Percentiles rank a stretch among this genome's conserved stretches.
Conservation (phyloP, 495 filamentous ascomycete genomes). For the Penicillium herquei region DNA sequence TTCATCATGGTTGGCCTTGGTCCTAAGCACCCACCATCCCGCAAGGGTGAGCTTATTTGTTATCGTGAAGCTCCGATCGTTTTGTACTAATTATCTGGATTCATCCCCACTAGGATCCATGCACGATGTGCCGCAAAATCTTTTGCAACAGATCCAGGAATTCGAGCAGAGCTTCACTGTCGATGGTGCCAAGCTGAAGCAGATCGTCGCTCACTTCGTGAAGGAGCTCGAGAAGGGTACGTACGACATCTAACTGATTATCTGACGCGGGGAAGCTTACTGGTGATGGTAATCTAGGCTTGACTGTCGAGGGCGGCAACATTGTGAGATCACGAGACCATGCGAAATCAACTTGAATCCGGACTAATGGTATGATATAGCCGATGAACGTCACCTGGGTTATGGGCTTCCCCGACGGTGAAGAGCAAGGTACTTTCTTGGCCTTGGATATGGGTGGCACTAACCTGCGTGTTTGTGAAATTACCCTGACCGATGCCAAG, state of each 20-base stretch:
- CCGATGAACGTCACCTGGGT: constrained; percentile 99
- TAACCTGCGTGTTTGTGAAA: constrained; percentile 96
- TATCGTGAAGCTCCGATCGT: constrained; percentile 9
- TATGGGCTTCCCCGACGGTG: constrained; percentile 85
- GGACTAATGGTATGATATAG: constrained; percentile 40
- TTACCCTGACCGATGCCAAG: constrained; percentile 83
- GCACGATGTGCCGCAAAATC: constrained; percentile 79
- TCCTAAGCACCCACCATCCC: constrained; percentile 69
- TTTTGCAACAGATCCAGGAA: constrained; percentile 77
- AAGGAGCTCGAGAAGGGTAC: constrained; percentile 84
- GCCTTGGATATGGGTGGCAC: constrained; percentile 98
- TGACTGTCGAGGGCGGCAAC: constrained; percentile 83
- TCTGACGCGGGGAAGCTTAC: background rate
- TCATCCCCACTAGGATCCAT: constrained; percentile 60
- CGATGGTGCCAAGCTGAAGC: constrained; percentile 74
- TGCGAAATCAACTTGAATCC: background rate
- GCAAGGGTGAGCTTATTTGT: constrained; percentile 61
- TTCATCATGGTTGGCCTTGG: constrained; percentile 73
- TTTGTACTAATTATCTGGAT: constrained; percentile 9
- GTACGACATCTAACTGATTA: constrained; percentile 9
- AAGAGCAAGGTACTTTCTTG: constrained; percentile 87
- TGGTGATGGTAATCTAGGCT: constrained; percentile 46
- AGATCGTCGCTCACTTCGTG: constrained; percentile 85
- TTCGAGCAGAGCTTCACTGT: constrained; percentile 87
- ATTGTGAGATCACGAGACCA: constrained; percentile 61